These are phyloP conservation scores for Monilinia aucupariae DNA, from an alignment of 2,329 filamentous ascomycete genomes.

Conservation along the genomic window DNA sequence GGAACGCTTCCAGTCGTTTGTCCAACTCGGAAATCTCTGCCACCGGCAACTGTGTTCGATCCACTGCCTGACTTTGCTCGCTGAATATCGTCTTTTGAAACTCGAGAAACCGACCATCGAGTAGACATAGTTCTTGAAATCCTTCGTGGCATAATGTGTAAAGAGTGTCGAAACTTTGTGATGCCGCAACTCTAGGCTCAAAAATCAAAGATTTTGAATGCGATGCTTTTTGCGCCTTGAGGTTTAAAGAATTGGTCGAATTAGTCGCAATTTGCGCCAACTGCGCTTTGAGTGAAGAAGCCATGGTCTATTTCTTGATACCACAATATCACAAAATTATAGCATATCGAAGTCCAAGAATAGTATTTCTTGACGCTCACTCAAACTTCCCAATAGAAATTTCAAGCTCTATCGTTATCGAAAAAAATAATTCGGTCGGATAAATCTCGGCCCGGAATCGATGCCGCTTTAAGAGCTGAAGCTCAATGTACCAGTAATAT, in stretches of 20 bases:
- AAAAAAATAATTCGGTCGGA: slow-evolving; percentile 15
- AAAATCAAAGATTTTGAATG: slow-evolving; percentile 96
- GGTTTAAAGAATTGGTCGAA: slow-evolving; percentile 83
- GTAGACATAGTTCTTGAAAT: slow-evolving; percentile 82
- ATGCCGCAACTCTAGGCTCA: slow-evolving; percentile 74
- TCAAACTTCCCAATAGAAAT: slow-evolving; percentile 16
- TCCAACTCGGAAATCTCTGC: slow-evolving; percentile 80
- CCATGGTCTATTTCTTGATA: slow-evolving; percentile 48
- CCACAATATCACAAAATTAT: slow-evolving; percentile 19
- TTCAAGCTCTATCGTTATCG: slow-evolving; percentile 18
- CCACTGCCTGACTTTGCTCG: slow-evolving; percentile 84
- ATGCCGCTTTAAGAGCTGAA: slow-evolving; percentile 11
- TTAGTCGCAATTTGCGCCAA: slow-evolving; percentile 86
- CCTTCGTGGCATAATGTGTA: slow-evolving; percentile 84
- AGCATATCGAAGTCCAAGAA: slow-evolving; percentile 14
- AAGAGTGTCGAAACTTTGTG: slow-evolving; percentile 84
- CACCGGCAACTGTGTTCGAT: slow-evolving; percentile 76
- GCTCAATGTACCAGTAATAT: background rate
- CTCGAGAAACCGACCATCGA: slow-evolving; percentile 71
- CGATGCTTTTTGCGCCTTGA: slow-evolving; percentile 85
- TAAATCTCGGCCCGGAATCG: background rate
- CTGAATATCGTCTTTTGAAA: slow-evolving; percentile 83
- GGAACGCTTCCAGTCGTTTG: slow-evolving; percentile 70
- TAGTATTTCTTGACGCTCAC: slow-evolving; percentile 10
- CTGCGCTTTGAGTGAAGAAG: slow-evolving; percentile 85